Evolutionary conservation across 202 grass and related monocot genomes (phyloP).

Genomic region (Eragrostis tef): DNA sequence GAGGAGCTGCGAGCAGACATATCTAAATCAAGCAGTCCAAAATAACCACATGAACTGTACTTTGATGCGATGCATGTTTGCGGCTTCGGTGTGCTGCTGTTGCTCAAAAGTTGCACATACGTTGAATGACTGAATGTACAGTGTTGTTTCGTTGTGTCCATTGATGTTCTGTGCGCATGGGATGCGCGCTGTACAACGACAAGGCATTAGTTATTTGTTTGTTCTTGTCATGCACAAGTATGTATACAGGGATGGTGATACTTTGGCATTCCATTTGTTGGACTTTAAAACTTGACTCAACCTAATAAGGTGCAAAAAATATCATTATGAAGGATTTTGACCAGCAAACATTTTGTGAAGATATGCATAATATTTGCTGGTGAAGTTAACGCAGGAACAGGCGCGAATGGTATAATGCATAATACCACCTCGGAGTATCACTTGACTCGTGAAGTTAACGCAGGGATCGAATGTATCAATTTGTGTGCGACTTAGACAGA

Average conservation of each 20-base stretch:
- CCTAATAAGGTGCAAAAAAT: too few species aligned
- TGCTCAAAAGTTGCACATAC: conserved; percentile 13
- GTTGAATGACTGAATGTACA: conserved; percentile 42
- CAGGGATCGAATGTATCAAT: too few species aligned
- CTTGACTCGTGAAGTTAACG: too few species aligned
- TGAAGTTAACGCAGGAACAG: too few species aligned
- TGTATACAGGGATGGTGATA: conserved; percentile 21
- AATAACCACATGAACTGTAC: neutral
- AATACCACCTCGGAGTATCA: too few species aligned
- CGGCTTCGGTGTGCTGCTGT: neutral
- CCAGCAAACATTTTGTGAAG: too few species aligned
- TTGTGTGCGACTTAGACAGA: too few species aligned
- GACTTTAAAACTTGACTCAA: neutral
- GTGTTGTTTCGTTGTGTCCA: conserved; percentile 42
- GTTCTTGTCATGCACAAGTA: conserved; percentile 40
- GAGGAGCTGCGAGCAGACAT: conserved; percentile 71
- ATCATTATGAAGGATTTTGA: too few species aligned
- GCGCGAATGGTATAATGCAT: too few species aligned
- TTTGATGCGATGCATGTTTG: neutral
- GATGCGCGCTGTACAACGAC: neutral
- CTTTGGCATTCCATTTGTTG: neutral
- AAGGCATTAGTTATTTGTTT: conserved; percentile 47
- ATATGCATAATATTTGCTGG: too few species aligned
- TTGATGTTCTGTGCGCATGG: conserved; percentile 2
- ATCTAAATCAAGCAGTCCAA: conserved; percentile 37